phyloP scores from a whole-genome alignment of 208 protist species.

The Trypanosoma platydactyli region DNA sequence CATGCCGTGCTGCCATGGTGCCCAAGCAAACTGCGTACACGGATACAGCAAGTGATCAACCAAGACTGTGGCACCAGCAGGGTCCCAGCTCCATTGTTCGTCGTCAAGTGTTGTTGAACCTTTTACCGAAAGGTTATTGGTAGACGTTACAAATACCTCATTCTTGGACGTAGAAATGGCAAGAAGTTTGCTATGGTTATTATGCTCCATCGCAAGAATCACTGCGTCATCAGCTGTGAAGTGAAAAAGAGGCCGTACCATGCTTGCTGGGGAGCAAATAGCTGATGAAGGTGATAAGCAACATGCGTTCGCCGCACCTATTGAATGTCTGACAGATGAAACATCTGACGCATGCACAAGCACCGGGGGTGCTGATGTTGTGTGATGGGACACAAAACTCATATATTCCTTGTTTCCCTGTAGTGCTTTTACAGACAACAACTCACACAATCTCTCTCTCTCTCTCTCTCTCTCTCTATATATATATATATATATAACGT shows the following conservation, averaged over 20 bases:
- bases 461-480: neutral
- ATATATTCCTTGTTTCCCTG: conserved; percentile 3
- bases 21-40: conserved; percentile 76
- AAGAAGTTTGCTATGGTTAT: conserved; percentile 79
- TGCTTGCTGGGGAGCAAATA: conserved; percentile 10
- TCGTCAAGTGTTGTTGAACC: conserved; percentile 34
- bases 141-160: conserved; percentile 73
- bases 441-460: no score
- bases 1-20: conserved; percentile 83
- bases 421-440: no score
- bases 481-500: conserved; percentile 14
- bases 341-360: conserved; percentile 12
- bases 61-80: conserved; percentile 42
- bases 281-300: neutral
- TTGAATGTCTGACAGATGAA: neutral
- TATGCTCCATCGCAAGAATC: conserved; percentile 87
- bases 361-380: conserved; percentile 5
- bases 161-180: conserved; percentile 73
- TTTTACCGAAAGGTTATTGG: conserved; percentile 59
- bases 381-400: conserved; percentile 7
- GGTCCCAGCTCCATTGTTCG: conserved; percentile 60
- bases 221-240: conserved; percentile 67
- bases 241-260: conserved; percentile 79
- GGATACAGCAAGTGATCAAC: conserved; percentile 56
- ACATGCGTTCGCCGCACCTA: neutral